Percentiles rank a stretch among this genome's conserved stretches.
These are phyloP conservation scores for Penicillium steckii DNA, from an alignment of 495 filamentous ascomycete genomes.

Conservation along the genomic window DNA sequence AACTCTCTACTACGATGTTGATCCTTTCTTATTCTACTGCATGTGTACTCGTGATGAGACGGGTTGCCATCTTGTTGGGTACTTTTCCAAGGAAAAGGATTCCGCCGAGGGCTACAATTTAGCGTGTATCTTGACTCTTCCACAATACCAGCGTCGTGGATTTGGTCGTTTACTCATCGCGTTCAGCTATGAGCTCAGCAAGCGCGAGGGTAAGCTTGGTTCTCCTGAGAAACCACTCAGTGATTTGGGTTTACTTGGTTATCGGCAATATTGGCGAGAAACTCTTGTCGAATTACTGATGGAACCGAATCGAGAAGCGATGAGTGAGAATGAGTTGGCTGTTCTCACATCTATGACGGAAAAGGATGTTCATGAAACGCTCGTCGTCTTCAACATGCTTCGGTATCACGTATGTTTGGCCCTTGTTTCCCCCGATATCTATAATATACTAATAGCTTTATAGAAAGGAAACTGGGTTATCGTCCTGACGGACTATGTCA, in stretches of 20 bases:
- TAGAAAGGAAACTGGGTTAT: slow-evolving; percentile 91
- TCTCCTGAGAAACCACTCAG: slow-evolving; percentile 95
- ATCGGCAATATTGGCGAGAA: slow-evolving; percentile 96
- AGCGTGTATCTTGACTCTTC: slow-evolving; percentile 93
- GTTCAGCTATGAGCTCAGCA: slow-evolving; percentile 96
- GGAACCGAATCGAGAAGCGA: slow-evolving; percentile 56
- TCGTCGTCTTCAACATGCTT: slow-evolving; percentile 92
- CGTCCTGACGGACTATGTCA: slow-evolving; percentile 73
- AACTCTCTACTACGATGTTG: slow-evolving; percentile 99
- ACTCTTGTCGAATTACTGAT: slow-evolving; percentile 82
- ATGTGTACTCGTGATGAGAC: slow-evolving; percentile 86
- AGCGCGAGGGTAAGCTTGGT: slow-evolving; percentile 89
- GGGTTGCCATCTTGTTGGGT: slow-evolving; percentile 91
- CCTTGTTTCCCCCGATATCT: background rate
- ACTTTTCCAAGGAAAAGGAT: slow-evolving; percentile 98
- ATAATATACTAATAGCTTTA: slow-evolving; percentile 21
- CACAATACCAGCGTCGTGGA: slow-evolving; percentile 92
- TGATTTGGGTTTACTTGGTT: slow-evolving; percentile 86
- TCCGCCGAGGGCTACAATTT: slow-evolving; percentile 95
- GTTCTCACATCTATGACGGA: slow-evolving; percentile 87
- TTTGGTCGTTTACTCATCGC: slow-evolving; percentile 92
- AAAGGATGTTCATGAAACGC: slow-evolving; percentile 87
- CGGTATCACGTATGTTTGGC: slow-evolving; percentile 66
- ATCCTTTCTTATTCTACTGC: slow-evolving; percentile 98
- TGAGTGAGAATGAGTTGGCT: slow-evolving; percentile 80